Conservation (phyloP, 176 grass and related monocot genomes). For the Otatea glauca region DNA sequence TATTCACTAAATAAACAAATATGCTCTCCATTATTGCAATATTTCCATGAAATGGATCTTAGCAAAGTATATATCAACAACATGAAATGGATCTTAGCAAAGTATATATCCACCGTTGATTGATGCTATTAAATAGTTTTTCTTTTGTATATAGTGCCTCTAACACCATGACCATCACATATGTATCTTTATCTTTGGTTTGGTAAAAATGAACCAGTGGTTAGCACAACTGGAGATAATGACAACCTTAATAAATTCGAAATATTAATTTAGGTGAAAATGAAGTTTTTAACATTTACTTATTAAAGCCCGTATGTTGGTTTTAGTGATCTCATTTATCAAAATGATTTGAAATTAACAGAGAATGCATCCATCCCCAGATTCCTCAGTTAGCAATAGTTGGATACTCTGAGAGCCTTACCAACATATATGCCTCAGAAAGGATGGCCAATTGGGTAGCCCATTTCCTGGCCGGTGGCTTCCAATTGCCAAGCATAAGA, state of each 20-base stretch:
- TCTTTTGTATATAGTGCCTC: background rate
- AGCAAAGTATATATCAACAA: background rate
- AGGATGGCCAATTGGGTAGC: slow-evolving; percentile 73
- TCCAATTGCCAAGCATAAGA: slow-evolving; percentile 69
- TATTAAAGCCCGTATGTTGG: background rate
- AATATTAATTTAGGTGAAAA: background rate
- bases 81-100: background rate
- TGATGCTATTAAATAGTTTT: background rate
- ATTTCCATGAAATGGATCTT: background rate
- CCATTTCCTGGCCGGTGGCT: slow-evolving; percentile 61
- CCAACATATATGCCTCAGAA: slow-evolving; percentile 65
- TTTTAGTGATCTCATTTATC: slow-evolving; percentile 18
- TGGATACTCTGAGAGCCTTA: slow-evolving; percentile 77
- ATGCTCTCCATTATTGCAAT: background rate
- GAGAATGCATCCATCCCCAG: slow-evolving; percentile 80
- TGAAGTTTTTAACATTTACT: slow-evolving; percentile 9
- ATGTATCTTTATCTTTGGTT: background rate
- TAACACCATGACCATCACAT: background rate
- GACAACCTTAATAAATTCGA: slow-evolving; percentile 14
- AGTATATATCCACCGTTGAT: background rate
- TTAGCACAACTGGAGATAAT: background rate
- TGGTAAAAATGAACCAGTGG: background rate
- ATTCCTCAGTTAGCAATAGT: slow-evolving; percentile 85
- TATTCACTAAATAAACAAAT: slow-evolving; percentile 2
- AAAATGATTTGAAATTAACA: slow-evolving; percentile 21